Evolutionary conservation across 352 stramenopile species (phyloP), one percentile per base, ranked within the genome.

Genomic region (Elongisporangium undulatum): DNA sequence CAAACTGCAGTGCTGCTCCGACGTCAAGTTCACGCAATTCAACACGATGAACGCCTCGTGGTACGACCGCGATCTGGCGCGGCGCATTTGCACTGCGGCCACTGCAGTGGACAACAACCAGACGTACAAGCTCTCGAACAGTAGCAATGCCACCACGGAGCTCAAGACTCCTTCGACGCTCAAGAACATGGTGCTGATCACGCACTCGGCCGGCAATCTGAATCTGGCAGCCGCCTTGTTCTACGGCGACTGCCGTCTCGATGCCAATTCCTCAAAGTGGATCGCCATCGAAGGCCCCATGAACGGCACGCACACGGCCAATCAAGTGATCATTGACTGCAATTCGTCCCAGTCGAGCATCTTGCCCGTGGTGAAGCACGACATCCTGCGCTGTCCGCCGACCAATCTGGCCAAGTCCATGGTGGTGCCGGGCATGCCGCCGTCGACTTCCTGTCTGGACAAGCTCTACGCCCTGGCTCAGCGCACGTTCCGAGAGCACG

Each of bases 201-300:
- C 71, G 4, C 69, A 83, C 49, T 84, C 74, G 54, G 72, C 72
- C 34, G 74, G 71, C 4, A 78, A 73, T 41, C 48, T 84, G 19
- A 67, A 77, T 51, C 58, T 75, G 8, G 69, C 69, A 4, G 54
- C 60, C 3, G 67, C 67, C 0, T 20, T 74, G 2, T 59, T 73
- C 23, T 56, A 55, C 7, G 53, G 59, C n/a, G 58, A 68, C 29
- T 84, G 74, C 56, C 45, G 29, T 10, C 62, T 84, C 51, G 59
- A 64, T 13, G 17, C 22, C 0, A 45, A 50, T 1, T 66, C 58
- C 17, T 69, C 71, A 54, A 77, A 75, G 52, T 84, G 74, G 74
- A 71, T 81, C 26, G 69, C 72, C 1, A 59, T 84, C 15, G 20
- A 70, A 50, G 72, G 62, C 0, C 74, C 74, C 1, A 67, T 84